Base-by-base conservation (phyloP, 768 basidiomycete species). In the Suillus lakei region DNA sequence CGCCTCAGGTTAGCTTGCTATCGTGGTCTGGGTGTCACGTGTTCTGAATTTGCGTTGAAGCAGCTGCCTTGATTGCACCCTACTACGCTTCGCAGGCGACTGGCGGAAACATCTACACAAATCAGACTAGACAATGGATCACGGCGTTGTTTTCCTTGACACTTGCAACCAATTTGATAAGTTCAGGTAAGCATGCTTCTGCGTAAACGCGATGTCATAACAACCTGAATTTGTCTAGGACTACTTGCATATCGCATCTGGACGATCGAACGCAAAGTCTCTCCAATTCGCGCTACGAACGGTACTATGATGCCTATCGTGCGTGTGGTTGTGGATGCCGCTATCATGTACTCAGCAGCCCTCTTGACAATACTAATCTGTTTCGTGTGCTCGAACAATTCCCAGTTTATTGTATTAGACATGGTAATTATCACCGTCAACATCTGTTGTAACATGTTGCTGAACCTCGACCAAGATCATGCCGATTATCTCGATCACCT, bases 401-500 rank as follows among this genome's bases (percentile, higher is more conserved):
- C 60, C 8, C 60, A 65, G 28, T 65, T 28, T 41, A 61, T 65
- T 9, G 13, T 65, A 26, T 13, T 48, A 5, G 64, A 65, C 15
- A 65, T 65, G 64, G 64, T 72, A 59, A 58, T 43, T 39, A 8
- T 21, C 36, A 18, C 38, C 56, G 39, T 39, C 16, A 6, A 12
- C 30, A 36, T 32, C 10, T 7, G 23, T 16, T 36, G 16, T 32
- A 15, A 44, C 1, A 16, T 15, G 2, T n/a, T 56, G 4, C 32
- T 41, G 28, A 21, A 10, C 34, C 5, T 39, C 3, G 15, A 13
- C 2, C 7, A 39, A 73, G 72, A 64, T 67, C 21, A 69, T 68
- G 64, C 71, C 72, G 7, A 72, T 72, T 60, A 71, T 73, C 21
- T 72, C 72, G 7, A 69, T 73, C 26, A 63, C 71, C 21, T 73